phyloP scores from a whole-genome alignment of 2,329 filamentous ascomycete genomes.

The Sclerotinia glacialis region DNA sequence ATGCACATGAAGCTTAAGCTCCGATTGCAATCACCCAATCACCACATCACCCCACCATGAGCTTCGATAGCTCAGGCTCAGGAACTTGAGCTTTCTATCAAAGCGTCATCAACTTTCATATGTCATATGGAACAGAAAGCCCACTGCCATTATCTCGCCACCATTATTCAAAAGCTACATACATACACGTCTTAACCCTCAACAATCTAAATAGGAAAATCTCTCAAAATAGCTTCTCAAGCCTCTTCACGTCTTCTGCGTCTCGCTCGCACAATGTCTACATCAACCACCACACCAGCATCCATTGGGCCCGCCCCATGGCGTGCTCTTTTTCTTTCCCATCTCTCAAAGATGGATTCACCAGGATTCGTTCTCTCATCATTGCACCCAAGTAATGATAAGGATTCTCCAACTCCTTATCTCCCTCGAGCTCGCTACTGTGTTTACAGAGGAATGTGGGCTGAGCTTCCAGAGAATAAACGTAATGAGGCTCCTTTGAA shows the following conservation, averaged over 20 bases:
- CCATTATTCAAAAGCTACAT: neutral
- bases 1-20: too few relatives aligned
- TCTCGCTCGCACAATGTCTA: constrained; percentile 38
- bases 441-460: constrained; percentile 84
- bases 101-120: constrained; percentile 19
- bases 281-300: constrained; percentile 30
- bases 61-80: neutral
- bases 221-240: constrained; percentile 37
- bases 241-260: constrained; percentile 32
- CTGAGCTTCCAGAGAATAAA: constrained; percentile 65
- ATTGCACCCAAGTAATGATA: constrained; percentile 42
- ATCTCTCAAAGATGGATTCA: constrained; percentile 40
- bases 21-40: neutral
- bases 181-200: neutral
- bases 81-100: constrained; percentile 1
- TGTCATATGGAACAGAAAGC: neutral
- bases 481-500: constrained; percentile 73
- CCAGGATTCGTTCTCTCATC: constrained; percentile 46
- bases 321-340: constrained; percentile 39
- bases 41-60: constrained; percentile 15
- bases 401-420: constrained; percentile 41
- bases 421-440: constrained; percentile 68
- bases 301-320: constrained; percentile 37
- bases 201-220: neutral
- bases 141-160: neutral